Percentiles rank a stretch among this genome's conserved stretches.
phyloP scores from a whole-genome alignment of 2,329 filamentous ascomycete species.

The Metarhizium sp. region DNA sequence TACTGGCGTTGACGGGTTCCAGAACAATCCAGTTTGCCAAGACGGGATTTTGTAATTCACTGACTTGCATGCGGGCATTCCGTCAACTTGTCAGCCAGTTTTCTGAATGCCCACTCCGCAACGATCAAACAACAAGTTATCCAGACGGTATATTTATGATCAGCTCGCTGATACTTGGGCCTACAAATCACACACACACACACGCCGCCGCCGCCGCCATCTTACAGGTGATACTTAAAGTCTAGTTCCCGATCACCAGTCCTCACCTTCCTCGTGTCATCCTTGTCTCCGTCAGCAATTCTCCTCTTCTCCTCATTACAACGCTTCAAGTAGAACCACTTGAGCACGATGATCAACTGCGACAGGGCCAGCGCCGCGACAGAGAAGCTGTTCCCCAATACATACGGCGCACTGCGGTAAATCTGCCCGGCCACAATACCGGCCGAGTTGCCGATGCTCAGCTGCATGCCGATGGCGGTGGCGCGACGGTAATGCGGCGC shows the following conservation, averaged over 20 bases:
- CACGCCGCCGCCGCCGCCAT: no score
- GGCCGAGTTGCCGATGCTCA: slow-evolving; percentile 35
- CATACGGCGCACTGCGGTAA: slow-evolving; percentile 22
- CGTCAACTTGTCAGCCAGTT: no score
- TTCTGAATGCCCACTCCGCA: no score
- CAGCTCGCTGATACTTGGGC: background rate
- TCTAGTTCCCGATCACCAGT: slow-evolving; percentile 37
- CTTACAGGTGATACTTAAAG: slow-evolving; percentile 34
- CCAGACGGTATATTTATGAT: background rate
- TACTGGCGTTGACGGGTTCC: background rate
- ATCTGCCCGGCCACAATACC: slow-evolving; percentile 33
- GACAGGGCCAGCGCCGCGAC: slow-evolving; percentile 18
- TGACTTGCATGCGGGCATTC: no score
- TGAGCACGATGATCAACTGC: slow-evolving; percentile 26
- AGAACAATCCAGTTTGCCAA: background rate
- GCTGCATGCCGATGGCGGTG: slow-evolving; percentile 35
- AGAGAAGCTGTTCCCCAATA: slow-evolving; percentile 18
- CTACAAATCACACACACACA: background rate
- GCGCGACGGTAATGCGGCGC: slow-evolving; percentile 36
- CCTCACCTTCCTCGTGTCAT: slow-evolving; percentile 33
- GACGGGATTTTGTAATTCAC: background rate
- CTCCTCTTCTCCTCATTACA: slow-evolving; percentile 31
- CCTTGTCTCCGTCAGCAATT: slow-evolving; percentile 28
- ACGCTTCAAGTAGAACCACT: slow-evolving; percentile 32
- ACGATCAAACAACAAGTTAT: no score